phyloP scores from a whole-genome alignment of 2,329 filamentous ascomycete genomes.

The Gnomoniopsis smithogilvyi region DNA sequence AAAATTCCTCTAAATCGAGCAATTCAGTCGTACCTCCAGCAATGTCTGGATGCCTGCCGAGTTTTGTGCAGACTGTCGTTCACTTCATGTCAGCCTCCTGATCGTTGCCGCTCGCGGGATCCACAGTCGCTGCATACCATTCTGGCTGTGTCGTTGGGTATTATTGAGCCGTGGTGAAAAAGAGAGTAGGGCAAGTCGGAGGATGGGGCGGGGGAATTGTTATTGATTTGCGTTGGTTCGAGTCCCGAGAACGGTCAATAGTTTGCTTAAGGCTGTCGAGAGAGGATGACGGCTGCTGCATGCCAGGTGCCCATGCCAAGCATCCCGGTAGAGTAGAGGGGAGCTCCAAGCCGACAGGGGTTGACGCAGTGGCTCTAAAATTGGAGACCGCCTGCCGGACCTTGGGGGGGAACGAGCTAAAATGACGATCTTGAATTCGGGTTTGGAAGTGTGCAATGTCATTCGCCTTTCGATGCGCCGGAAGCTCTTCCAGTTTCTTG shows the following conservation, averaged over 20 bases:
- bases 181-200: not conserved
- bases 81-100: slow-evolving; percentile 22
- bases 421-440: not conserved
- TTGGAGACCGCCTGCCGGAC: not conserved
- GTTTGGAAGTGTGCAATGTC: not conserved
- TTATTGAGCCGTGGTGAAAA: not conserved
- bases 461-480: not conserved
- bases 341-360: not conserved
- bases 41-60: slow-evolving; percentile 97
- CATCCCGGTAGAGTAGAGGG: not conserved
- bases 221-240: not conserved
- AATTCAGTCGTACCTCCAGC: slow-evolving; percentile 75
- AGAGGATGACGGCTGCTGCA: not conserved
- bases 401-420: not conserved
- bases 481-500: not conserved
- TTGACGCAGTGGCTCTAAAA: not conserved
- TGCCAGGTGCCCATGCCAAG: not conserved
- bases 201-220: not conserved
- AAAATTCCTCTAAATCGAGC: not conserved
- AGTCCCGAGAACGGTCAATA: not conserved
- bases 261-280: not conserved
- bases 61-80: slow-evolving; percentile 86
- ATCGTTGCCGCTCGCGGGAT: not conserved
- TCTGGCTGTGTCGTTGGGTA: not conserved
- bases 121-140: slow-evolving; percentile 18